Percentiles rank a stretch among this genome's conserved stretches.
These are phyloP conservation scores for Grigorovia transvaalensis DNA, from an alignment of 805 yeast genomes.

Conservation along the genomic window DNA sequence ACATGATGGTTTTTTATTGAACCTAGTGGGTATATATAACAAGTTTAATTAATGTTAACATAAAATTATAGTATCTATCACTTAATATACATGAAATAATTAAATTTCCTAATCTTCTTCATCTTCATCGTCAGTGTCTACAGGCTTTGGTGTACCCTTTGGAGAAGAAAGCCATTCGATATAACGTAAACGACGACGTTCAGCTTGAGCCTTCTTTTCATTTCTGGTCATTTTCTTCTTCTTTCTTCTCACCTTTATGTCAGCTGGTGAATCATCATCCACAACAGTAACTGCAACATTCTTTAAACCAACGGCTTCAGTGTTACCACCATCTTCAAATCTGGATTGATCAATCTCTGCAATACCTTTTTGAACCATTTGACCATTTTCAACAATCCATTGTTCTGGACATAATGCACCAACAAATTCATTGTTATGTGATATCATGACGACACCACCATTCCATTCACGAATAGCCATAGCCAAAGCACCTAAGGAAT, in stretches of 20 bases:
- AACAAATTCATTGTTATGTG: conserved; percentile 93
- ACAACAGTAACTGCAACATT: conserved; percentile 35
- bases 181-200: conserved; percentile 88
- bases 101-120: conserved; percentile 8
- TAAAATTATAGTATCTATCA: background rate
- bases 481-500: conserved; percentile 94
- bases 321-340: conserved; percentile 69
- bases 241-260: conserved; percentile 83
- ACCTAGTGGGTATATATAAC: background rate
- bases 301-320: conserved; percentile 38
- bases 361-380: conserved; percentile 73
- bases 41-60: background rate
- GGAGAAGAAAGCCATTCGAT: conserved; percentile 92
- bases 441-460: conserved; percentile 98
- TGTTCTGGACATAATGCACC: conserved; percentile 98
- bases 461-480: conserved; percentile 96
- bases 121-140: conserved; percentile 82
- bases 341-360: conserved; percentile 64
- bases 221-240: conserved; percentile 98
- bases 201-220: conserved; percentile 83
- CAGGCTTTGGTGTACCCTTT: conserved; percentile 95
- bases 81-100: background rate
- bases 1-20: background rate
- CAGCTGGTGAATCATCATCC: conserved; percentile 88
- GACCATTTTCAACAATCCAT: conserved; percentile 93